These are phyloP conservation scores for Globisporangium parvum DNA, from an alignment of 352 stramenopile species.

Conservation along the genomic window DNA sequence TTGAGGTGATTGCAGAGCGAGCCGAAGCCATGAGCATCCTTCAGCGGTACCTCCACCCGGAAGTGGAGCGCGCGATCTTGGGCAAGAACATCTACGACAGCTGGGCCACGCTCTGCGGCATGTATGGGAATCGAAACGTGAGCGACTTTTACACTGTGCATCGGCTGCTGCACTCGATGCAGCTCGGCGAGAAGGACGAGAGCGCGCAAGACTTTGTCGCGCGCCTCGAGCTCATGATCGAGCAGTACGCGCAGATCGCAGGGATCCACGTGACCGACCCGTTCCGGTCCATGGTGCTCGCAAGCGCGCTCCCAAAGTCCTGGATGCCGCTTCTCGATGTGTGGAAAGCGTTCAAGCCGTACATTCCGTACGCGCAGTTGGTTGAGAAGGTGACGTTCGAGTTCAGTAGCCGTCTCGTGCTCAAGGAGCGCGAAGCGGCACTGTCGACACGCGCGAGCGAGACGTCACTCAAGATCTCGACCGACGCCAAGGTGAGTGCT, in stretches of 20 bases:
- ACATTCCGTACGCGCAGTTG: conserved; percentile 35
- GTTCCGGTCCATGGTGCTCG: conserved; percentile 31
- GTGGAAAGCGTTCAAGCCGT: conserved; percentile 30
- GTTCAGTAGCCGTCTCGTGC: conserved; percentile 10
- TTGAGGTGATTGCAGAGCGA: conserved; percentile 31
- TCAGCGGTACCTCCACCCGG: conserved; percentile 36
- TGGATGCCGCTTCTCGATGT: conserved; percentile 23
- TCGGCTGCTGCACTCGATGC: conserved; percentile 34
- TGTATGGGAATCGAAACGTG: conserved; percentile 31
- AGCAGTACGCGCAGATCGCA: conserved; percentile 31
- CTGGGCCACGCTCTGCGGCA: conserved; percentile 34
- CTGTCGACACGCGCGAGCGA: background rate
- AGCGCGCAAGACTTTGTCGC: conserved; percentile 30
- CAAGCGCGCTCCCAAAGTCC: conserved; percentile 23
- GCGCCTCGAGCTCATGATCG: conserved; percentile 31
- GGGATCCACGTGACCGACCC: conserved; percentile 34
- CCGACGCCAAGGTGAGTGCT: background rate
- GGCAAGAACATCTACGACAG: conserved; percentile 51
- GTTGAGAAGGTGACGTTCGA: conserved; percentile 27
- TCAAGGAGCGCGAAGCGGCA: conserved; percentile 15
- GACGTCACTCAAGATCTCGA: background rate
- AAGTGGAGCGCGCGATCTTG: conserved; percentile 38
- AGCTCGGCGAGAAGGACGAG: conserved; percentile 35
- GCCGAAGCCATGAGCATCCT: conserved; percentile 44
- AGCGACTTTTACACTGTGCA: conserved; percentile 39